phyloP scores from a whole-genome alignment of 116 monocot species.

The Iris pallida region DNA sequence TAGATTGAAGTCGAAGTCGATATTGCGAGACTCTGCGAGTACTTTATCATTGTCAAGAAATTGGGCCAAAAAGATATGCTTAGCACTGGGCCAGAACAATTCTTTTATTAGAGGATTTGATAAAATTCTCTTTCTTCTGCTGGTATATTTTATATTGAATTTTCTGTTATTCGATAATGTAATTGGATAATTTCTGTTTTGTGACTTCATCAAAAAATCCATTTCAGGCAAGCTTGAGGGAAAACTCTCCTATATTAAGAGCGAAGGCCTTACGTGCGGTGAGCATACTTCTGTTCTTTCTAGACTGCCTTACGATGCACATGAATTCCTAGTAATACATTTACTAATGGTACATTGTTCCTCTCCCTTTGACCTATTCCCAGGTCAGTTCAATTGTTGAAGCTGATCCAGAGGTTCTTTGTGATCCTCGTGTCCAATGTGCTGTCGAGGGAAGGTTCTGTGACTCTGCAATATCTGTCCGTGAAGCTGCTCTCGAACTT shows the following conservation, averaged over 20 bases:
- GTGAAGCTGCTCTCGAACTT: constrained; percentile 99
- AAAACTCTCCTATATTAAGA: constrained; percentile 84
- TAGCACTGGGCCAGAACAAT: constrained; percentile 72
- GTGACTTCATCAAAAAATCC: not conserved
- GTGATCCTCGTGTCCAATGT: constrained; percentile 87
- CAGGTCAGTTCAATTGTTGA: constrained; percentile 97
- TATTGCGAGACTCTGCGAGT: constrained; percentile 61
- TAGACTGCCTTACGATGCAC: not conserved
- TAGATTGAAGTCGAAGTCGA: constrained; percentile 74
- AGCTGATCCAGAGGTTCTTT: constrained; percentile 93
- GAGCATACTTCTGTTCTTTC: constrained; percentile 24
- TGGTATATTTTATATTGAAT: constrained; percentile 44
- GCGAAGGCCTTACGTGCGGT: constrained; percentile 97
- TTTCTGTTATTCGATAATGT: constrained; percentile 14
- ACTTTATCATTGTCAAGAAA: constrained; percentile 57
- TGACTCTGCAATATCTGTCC: constrained; percentile 96
- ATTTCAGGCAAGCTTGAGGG: constrained; percentile 91
- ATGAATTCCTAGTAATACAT: not conserved
- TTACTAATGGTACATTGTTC: not conserved
- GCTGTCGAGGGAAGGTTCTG: constrained; percentile 99
- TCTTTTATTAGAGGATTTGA: constrained; percentile 98
- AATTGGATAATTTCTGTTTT: not conserved
- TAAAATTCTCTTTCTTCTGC: constrained; percentile 77
- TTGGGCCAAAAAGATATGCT: constrained; percentile 79
- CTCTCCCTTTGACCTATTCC: not conserved